Percentiles rank a stretch among this genome's conserved stretches.
Conservation (phyloP, 495 filamentous ascomycete species). For the Lepraria neglecta region DNA sequence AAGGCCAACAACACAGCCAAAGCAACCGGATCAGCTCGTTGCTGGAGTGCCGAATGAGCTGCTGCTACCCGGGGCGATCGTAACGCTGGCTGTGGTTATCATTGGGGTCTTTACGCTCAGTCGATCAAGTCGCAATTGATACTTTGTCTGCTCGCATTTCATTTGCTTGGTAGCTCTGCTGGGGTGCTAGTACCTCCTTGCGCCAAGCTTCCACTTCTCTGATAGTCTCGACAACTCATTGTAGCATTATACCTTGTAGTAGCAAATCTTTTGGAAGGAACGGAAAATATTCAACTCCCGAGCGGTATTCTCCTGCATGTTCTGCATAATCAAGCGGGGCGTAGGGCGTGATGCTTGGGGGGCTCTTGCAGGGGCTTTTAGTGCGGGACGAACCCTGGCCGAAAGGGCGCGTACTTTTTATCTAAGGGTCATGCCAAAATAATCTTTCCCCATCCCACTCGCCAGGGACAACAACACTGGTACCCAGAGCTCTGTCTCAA, state of each 20-base stretch:
- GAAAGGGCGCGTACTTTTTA: not conserved
- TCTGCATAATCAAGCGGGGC: slow-evolving; percentile 4
- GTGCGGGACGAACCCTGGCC: not conserved
- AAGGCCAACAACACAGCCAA: slow-evolving; percentile 35
- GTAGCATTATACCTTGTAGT: slow-evolving; percentile 4
- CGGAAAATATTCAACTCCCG: not conserved
- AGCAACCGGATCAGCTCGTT: slow-evolving; percentile 67
- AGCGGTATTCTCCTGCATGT: slow-evolving; percentile 1
- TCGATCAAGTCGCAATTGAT: slow-evolving; percentile 50
- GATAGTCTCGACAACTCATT: not conserved
- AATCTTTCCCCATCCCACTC: slow-evolving; percentile 1
- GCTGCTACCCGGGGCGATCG: slow-evolving; percentile 86
- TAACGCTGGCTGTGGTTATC: slow-evolving; percentile 90
- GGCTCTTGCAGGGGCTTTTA: slow-evolving; percentile 4
- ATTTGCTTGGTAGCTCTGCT: not conserved
- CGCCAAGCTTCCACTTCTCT: not conserved
- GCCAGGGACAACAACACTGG: slow-evolving; percentile 20
- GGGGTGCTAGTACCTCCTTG: not conserved
- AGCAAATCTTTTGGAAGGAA: not conserved
- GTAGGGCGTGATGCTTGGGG: not conserved
- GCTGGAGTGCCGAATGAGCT: slow-evolving; percentile 91
- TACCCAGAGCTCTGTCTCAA: not conserved
- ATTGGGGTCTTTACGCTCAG: slow-evolving; percentile 88
- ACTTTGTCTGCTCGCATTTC: not conserved
- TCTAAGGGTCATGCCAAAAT: slow-evolving; percentile 24